These are phyloP conservation scores for Coix lacrymajobi DNA, from an alignment of 176 grass and related monocot genomes.

Conservation along the genomic window DNA sequence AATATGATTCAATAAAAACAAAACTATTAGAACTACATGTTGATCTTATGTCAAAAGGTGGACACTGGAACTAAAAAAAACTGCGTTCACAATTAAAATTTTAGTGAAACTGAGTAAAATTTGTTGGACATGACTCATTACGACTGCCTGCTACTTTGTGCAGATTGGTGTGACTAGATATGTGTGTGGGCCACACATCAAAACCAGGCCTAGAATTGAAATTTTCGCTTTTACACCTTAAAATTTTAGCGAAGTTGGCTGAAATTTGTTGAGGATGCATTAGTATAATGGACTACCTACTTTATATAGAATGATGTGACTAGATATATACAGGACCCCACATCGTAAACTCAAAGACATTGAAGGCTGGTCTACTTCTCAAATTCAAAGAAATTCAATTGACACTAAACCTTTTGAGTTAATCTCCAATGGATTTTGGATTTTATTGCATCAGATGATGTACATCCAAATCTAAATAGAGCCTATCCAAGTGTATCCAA, in stretches of 20 bases:
- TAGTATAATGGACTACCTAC: too few species aligned
- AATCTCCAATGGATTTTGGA: not conserved
- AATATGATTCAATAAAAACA: not conserved
- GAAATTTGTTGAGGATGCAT: not conserved
- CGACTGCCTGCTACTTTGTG: not conserved
- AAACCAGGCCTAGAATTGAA: not conserved
- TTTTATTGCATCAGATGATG: not conserved
- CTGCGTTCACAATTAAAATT: not conserved
- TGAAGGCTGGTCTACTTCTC: not conserved
- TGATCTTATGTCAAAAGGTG: not conserved
- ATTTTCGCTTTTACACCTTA: not conserved
- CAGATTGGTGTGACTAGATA: not conserved
- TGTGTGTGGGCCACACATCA: not conserved
- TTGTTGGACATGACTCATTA: not conserved
- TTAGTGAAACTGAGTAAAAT: not conserved
- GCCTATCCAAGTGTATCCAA: not conserved
- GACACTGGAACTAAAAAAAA: not conserved
- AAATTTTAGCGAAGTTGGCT: not conserved
- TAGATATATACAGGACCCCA: not conserved
- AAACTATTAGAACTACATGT: not conserved
- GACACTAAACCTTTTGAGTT: not conserved
- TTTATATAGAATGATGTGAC: not conserved
- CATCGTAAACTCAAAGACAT: not conserved
- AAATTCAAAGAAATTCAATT: not conserved
- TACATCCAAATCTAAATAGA: not conserved